phyloP scores from a whole-genome alignment of 371 early-diverging fungal species.

The Mucor irregularis region DNA sequence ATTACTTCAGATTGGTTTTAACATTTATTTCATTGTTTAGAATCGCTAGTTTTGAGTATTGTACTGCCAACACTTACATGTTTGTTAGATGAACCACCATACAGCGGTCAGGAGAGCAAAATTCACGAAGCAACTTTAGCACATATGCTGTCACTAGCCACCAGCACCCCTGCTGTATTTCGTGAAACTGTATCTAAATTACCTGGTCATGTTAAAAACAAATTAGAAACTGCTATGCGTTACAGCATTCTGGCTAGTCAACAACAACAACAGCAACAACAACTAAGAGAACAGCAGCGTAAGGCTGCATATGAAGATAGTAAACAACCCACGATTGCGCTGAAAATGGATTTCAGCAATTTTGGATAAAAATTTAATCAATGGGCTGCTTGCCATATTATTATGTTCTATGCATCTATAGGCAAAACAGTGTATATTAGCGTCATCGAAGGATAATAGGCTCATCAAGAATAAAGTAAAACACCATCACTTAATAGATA shows the following conservation, averaged over 20 bases:
- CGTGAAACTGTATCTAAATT: conserved; percentile 36
- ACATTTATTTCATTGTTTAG: conserved; percentile 13
- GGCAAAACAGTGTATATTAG: no score
- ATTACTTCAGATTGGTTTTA: no score
- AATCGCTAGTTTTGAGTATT: conserved; percentile 26
- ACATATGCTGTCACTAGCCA: conserved; percentile 42
- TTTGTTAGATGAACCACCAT: conserved; percentile 39
- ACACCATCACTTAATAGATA: no score
- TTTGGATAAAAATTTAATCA: conserved; percentile 27
- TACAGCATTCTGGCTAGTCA: conserved; percentile 44
- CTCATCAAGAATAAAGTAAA: no score
- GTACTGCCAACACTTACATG: conserved; percentile 42
- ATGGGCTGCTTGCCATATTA: no score
- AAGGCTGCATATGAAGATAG: conserved; percentile 26
- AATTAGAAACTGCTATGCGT: conserved; percentile 50
- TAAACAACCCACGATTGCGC: conserved; percentile 51
- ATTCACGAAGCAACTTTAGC: conserved; percentile 35
- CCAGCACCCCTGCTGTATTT: conserved; percentile 36
- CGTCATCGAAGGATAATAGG: no score
- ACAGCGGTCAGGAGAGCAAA: conserved; percentile 18
- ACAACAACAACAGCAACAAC: conserved; percentile 35
- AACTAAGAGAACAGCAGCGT: conserved; percentile 29
- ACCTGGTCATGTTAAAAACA: conserved; percentile 27
- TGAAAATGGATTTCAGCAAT: conserved; percentile 58
- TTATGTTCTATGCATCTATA: no score